Conservation (phyloP, 352 stramenopile genomes). For the Phytophthora fragariae region DNA sequence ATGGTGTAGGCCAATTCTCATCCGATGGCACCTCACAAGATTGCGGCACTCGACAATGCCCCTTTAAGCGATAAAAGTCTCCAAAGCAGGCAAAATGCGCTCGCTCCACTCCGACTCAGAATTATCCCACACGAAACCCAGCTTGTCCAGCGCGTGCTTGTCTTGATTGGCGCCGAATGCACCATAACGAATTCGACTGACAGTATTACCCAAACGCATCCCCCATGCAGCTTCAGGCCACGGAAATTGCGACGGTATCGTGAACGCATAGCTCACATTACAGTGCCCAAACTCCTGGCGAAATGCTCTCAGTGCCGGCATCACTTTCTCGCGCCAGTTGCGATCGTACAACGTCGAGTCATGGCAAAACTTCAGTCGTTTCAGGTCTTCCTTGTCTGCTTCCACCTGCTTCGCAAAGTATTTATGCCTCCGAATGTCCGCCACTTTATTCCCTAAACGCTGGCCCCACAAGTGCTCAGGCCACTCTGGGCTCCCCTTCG, state of each 20-base stretch:
- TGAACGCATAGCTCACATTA: conserved; percentile 32
- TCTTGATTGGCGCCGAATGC: background rate
- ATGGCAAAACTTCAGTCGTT: conserved; percentile 44
- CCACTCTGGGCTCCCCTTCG: conserved; percentile 20
- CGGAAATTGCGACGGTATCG: conserved; percentile 28
- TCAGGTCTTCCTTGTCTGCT: conserved; percentile 31
- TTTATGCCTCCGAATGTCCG: too few relatives aligned
- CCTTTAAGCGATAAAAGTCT: background rate
- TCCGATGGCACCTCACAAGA: background rate
- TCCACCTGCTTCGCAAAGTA: conserved; percentile 25
- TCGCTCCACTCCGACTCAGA: too few relatives aligned
- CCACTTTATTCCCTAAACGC: conserved; percentile 26
- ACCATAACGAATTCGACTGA: conserved; percentile 38
- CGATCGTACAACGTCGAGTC: conserved; percentile 33
- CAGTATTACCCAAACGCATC: conserved; percentile 43
- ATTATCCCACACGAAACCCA: background rate
- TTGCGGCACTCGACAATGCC: background rate
- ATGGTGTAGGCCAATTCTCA: background rate
- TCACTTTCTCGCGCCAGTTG: conserved; percentile 48
- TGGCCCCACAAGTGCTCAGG: conserved; percentile 30
- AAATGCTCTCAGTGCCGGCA: conserved; percentile 46
- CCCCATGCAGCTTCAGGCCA: conserved; percentile 47
- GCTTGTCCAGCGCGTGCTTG: conserved; percentile 2
- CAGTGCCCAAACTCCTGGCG: conserved; percentile 38
- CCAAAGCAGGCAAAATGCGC: background rate